Percentiles rank a stretch among this genome's conserved stretches.
Conservation (phyloP, 768 basidiomycete genomes). For the Suillus brevipes region DNA sequence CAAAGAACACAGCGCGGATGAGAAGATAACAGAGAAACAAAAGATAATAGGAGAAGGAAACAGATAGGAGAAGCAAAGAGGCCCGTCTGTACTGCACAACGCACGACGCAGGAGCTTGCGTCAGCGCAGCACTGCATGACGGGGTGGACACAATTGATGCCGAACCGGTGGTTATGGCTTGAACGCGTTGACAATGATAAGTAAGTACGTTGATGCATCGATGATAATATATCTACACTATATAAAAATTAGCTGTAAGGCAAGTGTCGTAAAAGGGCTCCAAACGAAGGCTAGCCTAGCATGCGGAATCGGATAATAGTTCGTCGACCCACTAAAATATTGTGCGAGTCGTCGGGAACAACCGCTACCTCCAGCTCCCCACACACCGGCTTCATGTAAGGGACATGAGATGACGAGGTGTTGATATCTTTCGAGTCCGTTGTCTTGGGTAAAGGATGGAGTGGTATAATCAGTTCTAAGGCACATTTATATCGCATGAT, state of each 20-base stretch:
- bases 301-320: constrained; percentile 54
- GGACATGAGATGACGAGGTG: constrained; percentile 8
- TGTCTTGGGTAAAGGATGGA: constrained; percentile 15
- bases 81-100: no score
- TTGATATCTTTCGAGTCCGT: neutral
- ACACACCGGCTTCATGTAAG: constrained; percentile 40
- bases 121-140: no score
- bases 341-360: constrained; percentile 54
- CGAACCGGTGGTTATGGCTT: no score
- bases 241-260: constrained; percentile 1
- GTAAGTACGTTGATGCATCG: neutral
- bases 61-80: no score
- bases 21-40: no score
- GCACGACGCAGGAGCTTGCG: no score
- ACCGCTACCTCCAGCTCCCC: constrained; percentile 59
- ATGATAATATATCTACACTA: neutral
- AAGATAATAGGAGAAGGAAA: no score
- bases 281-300: constrained; percentile 34
- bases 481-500: constrained; percentile 26
- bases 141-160: no score
- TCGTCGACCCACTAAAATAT: constrained; percentile 52
- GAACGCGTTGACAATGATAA: neutral
- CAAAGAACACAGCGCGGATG: no score
- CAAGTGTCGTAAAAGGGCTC: neutral
- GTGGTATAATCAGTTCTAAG: constrained; percentile 22